Evolutionary conservation across 768 basidiomycete genomes (phyloP), one percentile per base, ranked within the genome.

Genomic region (Cubamyces lactineus): DNA sequence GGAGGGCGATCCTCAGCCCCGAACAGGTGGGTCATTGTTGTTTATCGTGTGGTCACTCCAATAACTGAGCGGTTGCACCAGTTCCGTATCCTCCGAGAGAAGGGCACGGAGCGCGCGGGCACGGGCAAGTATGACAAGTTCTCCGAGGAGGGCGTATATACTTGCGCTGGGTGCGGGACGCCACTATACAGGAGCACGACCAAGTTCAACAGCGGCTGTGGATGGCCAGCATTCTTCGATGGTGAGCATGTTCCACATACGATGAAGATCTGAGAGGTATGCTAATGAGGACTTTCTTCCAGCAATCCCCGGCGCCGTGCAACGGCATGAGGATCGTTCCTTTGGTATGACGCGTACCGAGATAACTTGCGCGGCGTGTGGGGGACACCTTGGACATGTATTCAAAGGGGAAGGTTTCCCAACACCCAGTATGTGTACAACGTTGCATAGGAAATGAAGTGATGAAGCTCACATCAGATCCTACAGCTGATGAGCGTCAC

Each of bases 161-260:
- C 76, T 46, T 96, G 94, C 70, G 88, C 86, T 9, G 95, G 84
- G 8, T 96, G 94, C 73, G 81, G 80, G 39, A 86, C 92, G 2
- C 88, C 94, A 0, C 76, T 97, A 51, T 97, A 96, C 79, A 92
- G 88, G 80, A 92, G 90, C 69, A 80, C 79, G 26, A 94, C 93
- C 66, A 97, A 97, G 76, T 97, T 96, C 76, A 82, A 89, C 68
- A 94, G 92, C 61, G 93, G 94, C 8, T 96, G 93, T 69, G 95
- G 95, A 23, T 98, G 95, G 95, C 95, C 96, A n/a, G 93, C 95
- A 0, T 98, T 97, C 82, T 98, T 89, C 72, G 95, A 96, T 71
- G 91, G 91, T 90, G 63, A 59, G 76, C 67, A 9, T 12, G 19
- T 19, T 16, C 24, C 21, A 12, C 34, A 34, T n/a, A n/a, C n/a